Evolutionary conservation across 2,329 filamentous ascomycete genomes (phyloP), one percentile per base, ranked within the genome.

Genomic region (Alternaria brassicae): DNA sequence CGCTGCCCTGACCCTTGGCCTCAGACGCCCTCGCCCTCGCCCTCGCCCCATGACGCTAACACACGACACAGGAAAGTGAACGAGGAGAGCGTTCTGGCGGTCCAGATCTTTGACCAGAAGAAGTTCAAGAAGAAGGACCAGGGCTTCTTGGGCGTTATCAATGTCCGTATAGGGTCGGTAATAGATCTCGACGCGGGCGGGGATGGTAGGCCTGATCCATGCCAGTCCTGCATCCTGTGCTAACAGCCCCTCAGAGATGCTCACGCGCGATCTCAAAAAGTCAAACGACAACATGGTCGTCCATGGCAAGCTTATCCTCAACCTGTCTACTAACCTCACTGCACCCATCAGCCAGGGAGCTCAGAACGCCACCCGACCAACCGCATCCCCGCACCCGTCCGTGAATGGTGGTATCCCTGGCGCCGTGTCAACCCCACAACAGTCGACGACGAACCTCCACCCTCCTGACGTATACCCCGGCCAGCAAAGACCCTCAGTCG

Each of bases 41-140:
- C 32, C 13, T 50, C 53, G 32, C 56, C 54, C 13, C 56, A 53
- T n/a, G 37, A 56, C 58, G 56, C 73, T 77, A 69, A 77, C 55
- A 64, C 50, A n/a, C 25, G 28, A 53, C 27, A 58, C 77, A 98
- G 95, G 83, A 87, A 87, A 77, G 94, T 92, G 61, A 95, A 90
- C 62, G 95, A 99, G 78, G 94, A 97, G 74, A 96, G 93, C 78
- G 97, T 99, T 74, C 85, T 99, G 47, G 95, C 95, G 7, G 93
- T 99, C 45, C 95, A 99, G 77, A 97, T 99, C 55, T 99, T 99
- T 77, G 95, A 99, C 80, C 95, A 99, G 81, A 97, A 97, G 84
- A 99, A 99, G 82, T 99, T 99, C 83, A 99, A 99, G 85, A 99
- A 99, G 88, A 99, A 98, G 92, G 95, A 99, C 72, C 95, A 99